Evolutionary conservation across 2,329 filamentous ascomycete species (phyloP).

Genomic region (Fusarium continuum): DNA sequence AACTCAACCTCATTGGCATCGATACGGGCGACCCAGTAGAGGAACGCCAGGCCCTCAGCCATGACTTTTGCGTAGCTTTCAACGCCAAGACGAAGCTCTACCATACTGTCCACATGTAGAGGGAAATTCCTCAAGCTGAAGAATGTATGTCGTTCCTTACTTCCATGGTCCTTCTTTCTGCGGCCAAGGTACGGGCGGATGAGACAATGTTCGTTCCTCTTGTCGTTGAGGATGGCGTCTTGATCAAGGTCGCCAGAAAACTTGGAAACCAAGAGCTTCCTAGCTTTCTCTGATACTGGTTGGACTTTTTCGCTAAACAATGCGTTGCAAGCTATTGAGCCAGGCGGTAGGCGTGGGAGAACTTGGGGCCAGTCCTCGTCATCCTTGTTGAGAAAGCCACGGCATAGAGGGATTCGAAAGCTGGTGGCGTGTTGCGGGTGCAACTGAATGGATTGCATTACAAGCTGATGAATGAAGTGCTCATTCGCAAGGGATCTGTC

Average conservation of each 20-base stretch:
- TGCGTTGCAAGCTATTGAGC: conserved; percentile 39
- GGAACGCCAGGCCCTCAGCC: conserved; percentile 59
- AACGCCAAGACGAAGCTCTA: conserved; percentile 50
- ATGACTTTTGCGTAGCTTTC: conserved; percentile 54
- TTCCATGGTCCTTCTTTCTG: conserved; percentile 19
- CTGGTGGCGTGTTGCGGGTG: background rate
- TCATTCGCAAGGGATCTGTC: conserved; percentile 26
- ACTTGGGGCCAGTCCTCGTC: conserved; percentile 26
- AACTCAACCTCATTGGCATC: conserved; percentile 66
- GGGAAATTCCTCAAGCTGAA: conserved; percentile 60
- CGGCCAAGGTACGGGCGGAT: conserved; percentile 60
- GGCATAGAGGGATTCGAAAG: conserved; percentile 2
- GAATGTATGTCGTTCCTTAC: background rate
- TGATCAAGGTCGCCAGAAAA: conserved; percentile 23
- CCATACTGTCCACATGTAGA: conserved; percentile 60
- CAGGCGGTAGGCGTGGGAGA: conserved; percentile 30
- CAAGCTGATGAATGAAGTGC: conserved; percentile 19
- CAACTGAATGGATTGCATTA: background rate
- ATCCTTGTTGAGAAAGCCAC: conserved; percentile 1
- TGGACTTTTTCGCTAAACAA: conserved; percentile 46
- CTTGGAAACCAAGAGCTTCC: conserved; percentile 28
- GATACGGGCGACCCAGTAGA: conserved; percentile 58
- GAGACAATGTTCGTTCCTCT: conserved; percentile 57
- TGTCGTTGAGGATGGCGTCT: conserved; percentile 26
- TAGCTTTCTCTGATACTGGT: conserved; percentile 20